Evolutionary conservation across 768 basidiomycete species (phyloP).

Genomic region (Rhizopogon vinicolor): DNA sequence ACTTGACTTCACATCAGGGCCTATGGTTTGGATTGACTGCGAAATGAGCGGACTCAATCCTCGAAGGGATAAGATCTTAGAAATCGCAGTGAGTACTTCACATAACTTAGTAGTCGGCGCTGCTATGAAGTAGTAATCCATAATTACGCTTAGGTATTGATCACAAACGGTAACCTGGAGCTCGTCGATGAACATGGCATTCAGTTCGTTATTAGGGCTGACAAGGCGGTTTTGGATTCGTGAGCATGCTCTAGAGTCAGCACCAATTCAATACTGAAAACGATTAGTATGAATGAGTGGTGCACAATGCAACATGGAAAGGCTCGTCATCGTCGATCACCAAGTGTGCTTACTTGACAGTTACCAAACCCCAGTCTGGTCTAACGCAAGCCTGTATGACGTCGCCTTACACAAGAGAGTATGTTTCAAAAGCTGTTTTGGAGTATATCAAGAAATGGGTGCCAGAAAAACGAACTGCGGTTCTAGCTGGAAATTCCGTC

Average conservation of each 20-base stretch:
- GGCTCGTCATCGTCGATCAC: slow-evolving; percentile 37
- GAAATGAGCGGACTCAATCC: slow-evolving; percentile 82
- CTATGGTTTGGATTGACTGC: slow-evolving; percentile 82
- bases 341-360: neutral
- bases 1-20: slow-evolving; percentile 50
- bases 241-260: slow-evolving; percentile 27
- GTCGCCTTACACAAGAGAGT: slow-evolving; percentile 59
- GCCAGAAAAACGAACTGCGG: slow-evolving; percentile 53
- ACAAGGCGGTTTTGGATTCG: slow-evolving; percentile 67
- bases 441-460: slow-evolving; percentile 85
- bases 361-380: slow-evolving; percentile 53
- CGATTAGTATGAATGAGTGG: slow-evolving; percentile 80
- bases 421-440: slow-evolving; percentile 58
- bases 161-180: slow-evolving; percentile 82
- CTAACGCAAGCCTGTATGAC: slow-evolving; percentile 74
- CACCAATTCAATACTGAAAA: neutral
- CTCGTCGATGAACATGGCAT: slow-evolving; percentile 72
- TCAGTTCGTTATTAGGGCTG: slow-evolving; percentile 67
- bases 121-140: neutral
- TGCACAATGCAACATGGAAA: slow-evolving; percentile 77
- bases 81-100: slow-evolving; percentile 59
- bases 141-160: slow-evolving; percentile 53
- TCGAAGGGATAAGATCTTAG: slow-evolving; percentile 65
- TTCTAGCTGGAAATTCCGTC: slow-evolving; percentile 87
- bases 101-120: too few species aligned